These are phyloP conservation scores for Mucor mucedo DNA, from an alignment of 371 early-diverging fungal genomes.

Conservation along the genomic window DNA sequence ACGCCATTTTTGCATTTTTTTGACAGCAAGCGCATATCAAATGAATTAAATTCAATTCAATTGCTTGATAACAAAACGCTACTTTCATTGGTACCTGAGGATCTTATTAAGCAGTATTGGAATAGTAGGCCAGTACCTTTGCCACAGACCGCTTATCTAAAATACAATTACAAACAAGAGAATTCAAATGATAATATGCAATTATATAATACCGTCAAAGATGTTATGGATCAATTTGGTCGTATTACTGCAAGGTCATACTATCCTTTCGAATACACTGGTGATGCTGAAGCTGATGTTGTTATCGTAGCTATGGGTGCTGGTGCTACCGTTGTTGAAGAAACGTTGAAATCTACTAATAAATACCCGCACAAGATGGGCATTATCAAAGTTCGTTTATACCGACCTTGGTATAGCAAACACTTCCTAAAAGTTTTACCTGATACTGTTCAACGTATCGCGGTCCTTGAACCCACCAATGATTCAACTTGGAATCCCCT, in stretches of 20 bases:
- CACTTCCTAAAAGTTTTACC: constrained; percentile 61
- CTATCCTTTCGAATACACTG: constrained; percentile 48
- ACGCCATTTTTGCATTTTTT: constrained; percentile 50
- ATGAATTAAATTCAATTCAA: constrained; percentile 35
- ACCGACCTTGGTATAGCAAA: constrained; percentile 63
- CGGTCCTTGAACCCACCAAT: constrained; percentile 67
- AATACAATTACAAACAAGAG: constrained; percentile 28
- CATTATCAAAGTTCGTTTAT: constrained; percentile 62
- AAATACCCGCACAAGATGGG: constrained; percentile 44
- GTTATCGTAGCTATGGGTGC: constrained; percentile 69
- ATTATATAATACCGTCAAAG: background rate
- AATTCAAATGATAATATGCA: constrained; percentile 9
- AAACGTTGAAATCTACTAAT: constrained; percentile 22
- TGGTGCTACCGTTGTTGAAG: constrained; percentile 54
- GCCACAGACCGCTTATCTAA: constrained; percentile 28
- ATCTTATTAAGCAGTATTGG: constrained; percentile 26
- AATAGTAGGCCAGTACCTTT: background rate
- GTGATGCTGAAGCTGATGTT: constrained; percentile 49
- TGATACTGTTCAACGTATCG: constrained; percentile 55
- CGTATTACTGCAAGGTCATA: constrained; percentile 47
- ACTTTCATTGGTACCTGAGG: constrained; percentile 24
- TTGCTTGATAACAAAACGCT: constrained; percentile 16
- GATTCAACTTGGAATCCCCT: constrained; percentile 72
- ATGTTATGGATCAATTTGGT: constrained; percentile 34
- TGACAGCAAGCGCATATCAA: constrained; percentile 39